Conservation (phyloP, 345 rosid species). For the Salix exigua region DNA sequence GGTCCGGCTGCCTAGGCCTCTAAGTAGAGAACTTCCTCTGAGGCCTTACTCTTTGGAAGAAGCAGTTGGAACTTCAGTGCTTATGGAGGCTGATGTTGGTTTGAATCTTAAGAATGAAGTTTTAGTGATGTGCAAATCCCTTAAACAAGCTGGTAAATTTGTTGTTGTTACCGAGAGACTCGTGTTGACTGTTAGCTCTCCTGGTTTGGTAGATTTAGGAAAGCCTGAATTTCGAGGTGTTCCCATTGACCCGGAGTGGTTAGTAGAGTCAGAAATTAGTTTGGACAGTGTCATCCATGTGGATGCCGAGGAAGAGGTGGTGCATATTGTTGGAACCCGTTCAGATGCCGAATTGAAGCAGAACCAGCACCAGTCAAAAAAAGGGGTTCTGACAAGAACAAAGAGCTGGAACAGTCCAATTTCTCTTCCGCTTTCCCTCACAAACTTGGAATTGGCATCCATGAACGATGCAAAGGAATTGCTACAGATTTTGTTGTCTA, state of each 20-base stretch:
- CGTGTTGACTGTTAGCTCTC: constrained; percentile 57
- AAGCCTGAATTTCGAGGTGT: constrained; percentile 71
- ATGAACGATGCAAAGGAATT: constrained; percentile 50
- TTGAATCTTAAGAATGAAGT: constrained; percentile 59
- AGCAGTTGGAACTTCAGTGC: constrained; percentile 75
- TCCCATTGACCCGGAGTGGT: constrained; percentile 62
- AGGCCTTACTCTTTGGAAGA: constrained; percentile 91
- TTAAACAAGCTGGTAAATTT: constrained; percentile 65
- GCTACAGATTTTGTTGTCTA: constrained; percentile 45
- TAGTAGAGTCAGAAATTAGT: constrained; percentile 60
- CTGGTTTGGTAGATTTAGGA: constrained; percentile 55
- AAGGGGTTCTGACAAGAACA: constrained; percentile 40
- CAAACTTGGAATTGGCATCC: constrained; percentile 58
- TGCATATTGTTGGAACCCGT: constrained; percentile 77
- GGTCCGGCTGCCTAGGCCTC: constrained; percentile 72
- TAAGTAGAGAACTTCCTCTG: constrained; percentile 74
- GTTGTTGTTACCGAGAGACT: constrained; percentile 59
- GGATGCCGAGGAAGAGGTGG: constrained; percentile 42
- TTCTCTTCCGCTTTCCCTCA: constrained; percentile 67
- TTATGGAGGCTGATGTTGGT: constrained; percentile 56
- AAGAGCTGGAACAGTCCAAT: constrained; percentile 52
- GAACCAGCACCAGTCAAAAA: constrained; percentile 49
- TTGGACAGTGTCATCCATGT: constrained; percentile 73
- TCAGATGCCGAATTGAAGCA: constrained; percentile 56
- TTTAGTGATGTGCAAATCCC: constrained; percentile 62